Base-by-base conservation (phyloP, 176 grass and related monocot genomes). In the Neostapfia colusana region DNA sequence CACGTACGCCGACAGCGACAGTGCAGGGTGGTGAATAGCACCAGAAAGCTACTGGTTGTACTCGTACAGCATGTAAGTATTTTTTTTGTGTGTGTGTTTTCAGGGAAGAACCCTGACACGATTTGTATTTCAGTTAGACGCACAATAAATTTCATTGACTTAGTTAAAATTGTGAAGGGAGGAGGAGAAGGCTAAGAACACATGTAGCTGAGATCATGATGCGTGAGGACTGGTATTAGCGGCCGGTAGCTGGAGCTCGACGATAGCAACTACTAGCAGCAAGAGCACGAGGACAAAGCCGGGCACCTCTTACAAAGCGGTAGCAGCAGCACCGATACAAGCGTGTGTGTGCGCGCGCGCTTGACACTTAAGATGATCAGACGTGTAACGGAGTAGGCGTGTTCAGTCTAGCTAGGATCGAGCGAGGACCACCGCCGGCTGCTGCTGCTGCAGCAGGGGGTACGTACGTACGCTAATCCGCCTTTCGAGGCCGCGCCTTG, bases 291-390 rank as follows among this genome's bases (percentile, higher is more conserved):
- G 56, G 81, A 80, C 81, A 84, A 88, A 65, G 59, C 59, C 16
- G 70, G 56, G 64, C 70, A 41, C 81, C 76, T 70, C 76, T 84
- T 43, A 57, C 75, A 67, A 79, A 65, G 69, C 51, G 63, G 25
- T 23, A 37, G 72, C 63, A 37, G 72, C 63, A 72, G 73, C 60
- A 83, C 84, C 63, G 59, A 78, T 58, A 25, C 69, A 23, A 16
- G 50, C 15, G 45, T 41, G 27, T 45, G 69, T 20, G 31, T 31
- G 31, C 1, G 3, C 31, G 31, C 31, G 31, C 1, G 60, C 75
- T 88, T 79, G 80, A 73, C 74, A 68, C 68, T 77, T 72, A 35
- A 77, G 80, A 67, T 63, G 68, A 84, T 70, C 75, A 80, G 75
- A 88, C 70, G 76, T 75, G 70, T 69, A 84, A 79, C 70, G 16